Evolutionary conservation across 257 asterid species (phyloP).

Genomic region (Osmanthus fragrans): DNA sequence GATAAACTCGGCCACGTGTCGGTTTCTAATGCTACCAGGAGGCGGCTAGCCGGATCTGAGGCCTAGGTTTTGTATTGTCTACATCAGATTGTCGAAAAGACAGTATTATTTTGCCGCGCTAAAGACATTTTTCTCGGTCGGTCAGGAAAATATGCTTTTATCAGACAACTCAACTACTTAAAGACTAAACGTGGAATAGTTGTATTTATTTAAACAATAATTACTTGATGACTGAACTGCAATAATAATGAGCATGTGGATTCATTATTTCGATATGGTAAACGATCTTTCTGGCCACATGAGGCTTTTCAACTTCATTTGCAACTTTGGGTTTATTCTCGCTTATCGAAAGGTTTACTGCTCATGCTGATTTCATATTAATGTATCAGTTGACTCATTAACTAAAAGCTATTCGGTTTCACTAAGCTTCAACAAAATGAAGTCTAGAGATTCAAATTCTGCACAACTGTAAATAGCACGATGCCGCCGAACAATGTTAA

Average conservation of each 20-base stretch:
- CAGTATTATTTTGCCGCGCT: not conserved
- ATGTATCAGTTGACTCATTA: not conserved
- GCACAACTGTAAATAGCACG: no score
- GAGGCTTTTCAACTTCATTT: not conserved
- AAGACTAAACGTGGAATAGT: not conserved
- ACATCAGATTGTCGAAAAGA: not conserved
- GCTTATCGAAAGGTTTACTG: not conserved
- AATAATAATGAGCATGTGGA: no score
- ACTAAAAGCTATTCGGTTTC: no score
- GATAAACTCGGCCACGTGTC: slow-evolving; percentile 87
- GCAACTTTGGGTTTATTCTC: not conserved
- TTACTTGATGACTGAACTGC: no score
- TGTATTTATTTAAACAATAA: not conserved
- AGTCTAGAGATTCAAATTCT: no score
- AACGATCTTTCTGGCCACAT: no score
- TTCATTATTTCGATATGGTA: no score
- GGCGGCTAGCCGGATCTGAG: slow-evolving; percentile 87
- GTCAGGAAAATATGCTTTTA: not conserved
- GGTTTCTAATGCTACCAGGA: slow-evolving; percentile 82
- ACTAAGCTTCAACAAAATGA: no score
- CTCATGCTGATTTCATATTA: not conserved
- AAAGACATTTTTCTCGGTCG: not conserved
- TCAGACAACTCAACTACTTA: not conserved
- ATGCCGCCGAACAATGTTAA: no score
- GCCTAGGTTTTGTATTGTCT: slow-evolving; percentile 37